Evolutionary conservation across 345 rosid species (phyloP).

Genomic region (Populus deltoides): DNA sequence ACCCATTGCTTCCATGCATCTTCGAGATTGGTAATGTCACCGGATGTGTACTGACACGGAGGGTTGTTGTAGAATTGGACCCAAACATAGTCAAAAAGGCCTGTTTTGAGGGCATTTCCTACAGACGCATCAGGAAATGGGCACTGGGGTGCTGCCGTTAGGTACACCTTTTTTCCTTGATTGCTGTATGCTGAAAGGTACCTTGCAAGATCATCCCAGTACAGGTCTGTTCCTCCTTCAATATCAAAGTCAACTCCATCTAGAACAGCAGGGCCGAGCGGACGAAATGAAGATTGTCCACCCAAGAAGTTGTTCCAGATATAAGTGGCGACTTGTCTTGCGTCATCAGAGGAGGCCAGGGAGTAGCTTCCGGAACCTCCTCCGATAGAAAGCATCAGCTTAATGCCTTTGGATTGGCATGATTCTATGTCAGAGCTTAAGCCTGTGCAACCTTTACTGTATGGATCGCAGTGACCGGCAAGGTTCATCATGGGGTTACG

Average conservation of each 20-base stretch:
- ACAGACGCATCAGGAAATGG: constrained; percentile 15
- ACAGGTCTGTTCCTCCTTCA: constrained; percentile 1
- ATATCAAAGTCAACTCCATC: constrained; percentile 11
- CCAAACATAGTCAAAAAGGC: constrained; percentile 16
- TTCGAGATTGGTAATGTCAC: background rate
- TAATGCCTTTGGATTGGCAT: constrained; percentile 15
- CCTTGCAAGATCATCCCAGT: constrained; percentile 10
- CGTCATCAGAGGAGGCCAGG: constrained; percentile 18
- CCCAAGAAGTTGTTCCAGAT: constrained; percentile 17
- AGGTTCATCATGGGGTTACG: constrained; percentile 10
- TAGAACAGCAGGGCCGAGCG: constrained; percentile 3
- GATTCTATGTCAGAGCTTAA: constrained; percentile 13
- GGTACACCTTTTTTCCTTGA: constrained; percentile 8
- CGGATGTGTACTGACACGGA: constrained; percentile 4
- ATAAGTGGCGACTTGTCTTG: constrained; percentile 17
- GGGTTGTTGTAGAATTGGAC: constrained; percentile 7
- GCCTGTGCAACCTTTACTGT: constrained; percentile 1
- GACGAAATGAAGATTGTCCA: constrained; percentile 2
- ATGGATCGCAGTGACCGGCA: constrained; percentile 13
- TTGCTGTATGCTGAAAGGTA: constrained; percentile 10
- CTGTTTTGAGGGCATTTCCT: background rate
- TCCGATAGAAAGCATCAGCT: constrained; percentile 11
- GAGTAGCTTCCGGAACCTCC: background rate
- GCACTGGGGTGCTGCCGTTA: constrained; percentile 7
- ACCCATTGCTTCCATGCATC: constrained; percentile 9